Percentiles rank a stretch among this genome's conserved stretches.
Conservation (phyloP, 2,329 filamentous ascomycete genomes). For the Fusarium albidum region DNA sequence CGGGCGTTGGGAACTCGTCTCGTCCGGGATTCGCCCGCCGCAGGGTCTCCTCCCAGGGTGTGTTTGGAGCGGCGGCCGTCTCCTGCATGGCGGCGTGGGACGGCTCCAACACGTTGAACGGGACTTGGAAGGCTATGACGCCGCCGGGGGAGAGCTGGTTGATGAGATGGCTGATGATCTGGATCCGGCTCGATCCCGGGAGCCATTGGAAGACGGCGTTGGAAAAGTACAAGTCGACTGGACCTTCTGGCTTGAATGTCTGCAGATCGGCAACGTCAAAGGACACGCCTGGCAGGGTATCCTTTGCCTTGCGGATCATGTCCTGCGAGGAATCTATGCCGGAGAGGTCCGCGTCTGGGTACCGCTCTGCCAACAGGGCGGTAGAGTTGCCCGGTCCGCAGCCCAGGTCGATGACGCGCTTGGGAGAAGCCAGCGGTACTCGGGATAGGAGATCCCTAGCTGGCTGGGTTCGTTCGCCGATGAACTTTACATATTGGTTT, state of each 20-base stretch:
- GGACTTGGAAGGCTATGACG: conserved; percentile 61
- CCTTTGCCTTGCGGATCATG: conserved; percentile 61
- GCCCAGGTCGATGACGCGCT: conserved; percentile 63
- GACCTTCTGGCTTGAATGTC: conserved; percentile 45
- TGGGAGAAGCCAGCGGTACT: conserved; percentile 50
- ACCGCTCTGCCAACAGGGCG: conserved; percentile 54
- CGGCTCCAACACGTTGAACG: conserved; percentile 57
- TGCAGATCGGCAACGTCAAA: conserved; percentile 57
- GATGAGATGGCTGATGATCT: conserved; percentile 54
- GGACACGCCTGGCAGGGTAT: conserved; percentile 48
- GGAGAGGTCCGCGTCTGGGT: conserved; percentile 54
- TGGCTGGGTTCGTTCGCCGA: conserved; percentile 60
- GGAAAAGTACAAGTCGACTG: conserved; percentile 58
- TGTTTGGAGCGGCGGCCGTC: conserved; percentile 44
- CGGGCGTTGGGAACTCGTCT: conserved; percentile 57
- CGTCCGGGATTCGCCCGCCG: conserved; percentile 47
- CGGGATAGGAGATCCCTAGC: conserved; percentile 61
- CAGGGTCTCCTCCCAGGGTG: conserved; percentile 48
- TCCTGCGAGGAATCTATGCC: conserved; percentile 64
- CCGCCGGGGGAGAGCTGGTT: conserved; percentile 50
- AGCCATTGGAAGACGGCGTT: conserved; percentile 71
- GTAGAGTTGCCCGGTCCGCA: conserved; percentile 70
- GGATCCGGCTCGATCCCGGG: conserved; percentile 50
- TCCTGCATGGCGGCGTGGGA: conserved; percentile 59
- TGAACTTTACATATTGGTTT: conserved; percentile 64